phyloP scores from a whole-genome alignment of 169 alveolate species.

The Amoebophrya sp. region DNA sequence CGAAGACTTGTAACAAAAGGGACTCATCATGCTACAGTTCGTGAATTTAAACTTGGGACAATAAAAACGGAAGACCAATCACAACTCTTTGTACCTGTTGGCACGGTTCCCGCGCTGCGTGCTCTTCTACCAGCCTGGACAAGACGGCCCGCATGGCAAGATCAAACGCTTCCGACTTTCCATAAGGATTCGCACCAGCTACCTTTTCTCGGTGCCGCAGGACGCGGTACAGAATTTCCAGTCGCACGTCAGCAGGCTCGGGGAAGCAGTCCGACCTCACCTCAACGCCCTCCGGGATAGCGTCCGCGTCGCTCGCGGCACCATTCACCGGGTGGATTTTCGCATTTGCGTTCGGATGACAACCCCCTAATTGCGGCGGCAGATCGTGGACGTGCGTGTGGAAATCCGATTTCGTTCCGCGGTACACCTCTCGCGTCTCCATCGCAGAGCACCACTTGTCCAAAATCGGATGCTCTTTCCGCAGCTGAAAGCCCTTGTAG shows the following conservation, averaged over 20 bases:
- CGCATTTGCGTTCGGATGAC: neutral
- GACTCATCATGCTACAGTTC: neutral
- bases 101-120: neutral
- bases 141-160: neutral
- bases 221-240: neutral
- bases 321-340: no score
- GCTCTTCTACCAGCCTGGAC: neutral
- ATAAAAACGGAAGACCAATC: neutral
- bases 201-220: neutral
- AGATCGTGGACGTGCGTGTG: slow-evolving; percentile 28
- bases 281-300: neutral
- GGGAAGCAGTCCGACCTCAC: neutral
- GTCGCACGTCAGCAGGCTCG: neutral
- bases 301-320: neutral
- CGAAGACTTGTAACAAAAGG: no score
- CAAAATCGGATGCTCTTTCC: neutral
- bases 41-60: neutral
- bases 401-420: neutral
- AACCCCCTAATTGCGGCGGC: slow-evolving; percentile 21
- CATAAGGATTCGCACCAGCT: neutral
- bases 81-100: no score
- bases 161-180: neutral
- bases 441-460: neutral
- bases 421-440: neutral
- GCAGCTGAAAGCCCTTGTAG: slow-evolving; percentile 7